Evolutionary conservation across 176 grass and related monocot genomes (phyloP), one percentile per base, ranked within the genome.

Genomic region (Olyra latifolia): DNA sequence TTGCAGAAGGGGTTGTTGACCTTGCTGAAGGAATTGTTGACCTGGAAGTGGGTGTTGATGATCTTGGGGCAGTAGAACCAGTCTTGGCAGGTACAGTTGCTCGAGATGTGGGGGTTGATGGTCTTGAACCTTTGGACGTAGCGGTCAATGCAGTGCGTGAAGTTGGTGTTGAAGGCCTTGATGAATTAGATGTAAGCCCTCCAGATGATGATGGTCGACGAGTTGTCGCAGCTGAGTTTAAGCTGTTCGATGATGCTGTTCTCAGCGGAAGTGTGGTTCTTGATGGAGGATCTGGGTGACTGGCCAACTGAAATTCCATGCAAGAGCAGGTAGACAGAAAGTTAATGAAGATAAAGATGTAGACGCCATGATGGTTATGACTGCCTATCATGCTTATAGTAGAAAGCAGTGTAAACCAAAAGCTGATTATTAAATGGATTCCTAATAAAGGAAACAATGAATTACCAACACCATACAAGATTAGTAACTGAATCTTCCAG

Each of bases 141-240:
- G 78, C 20, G 67, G 81, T 79, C 82, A 83, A 53, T 59, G 90
- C 76, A 22, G 81, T 38, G 46, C 92, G 90, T 52, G 90, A 80
- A 84, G 85, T 91, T 56, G 95, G 95, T 38, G 95, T 98, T 81
- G 92, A 85, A 59, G 92, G 90, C 87, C 92, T 92, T 29, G 92
- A 94, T 59, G 88, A 80, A 82, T 61, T 91, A 77, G 88, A 72
- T 8, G 80, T 83, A 71, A 66, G 91, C 20, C 90, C 92, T 55
- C 90, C 92, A 77, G 95, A 95, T n/a, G 88, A 98, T 38, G 88
- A 87, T 2, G 95, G 95, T 44, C 88, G 89, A 7, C 83, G 83
- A 64, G 78, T 90, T 74, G 87, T 88, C 27, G 62, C 47, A 68
- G 69, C 66, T 66, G 92, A 91, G 73, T 85, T 91, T 48, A 94